A percentile compares a stretch with the other conserved stretches of the same genome.
phyloP scores from a whole-genome alignment of 2,329 filamentous ascomycete species.

The Monilinia vaccinii-corymbosi region DNA sequence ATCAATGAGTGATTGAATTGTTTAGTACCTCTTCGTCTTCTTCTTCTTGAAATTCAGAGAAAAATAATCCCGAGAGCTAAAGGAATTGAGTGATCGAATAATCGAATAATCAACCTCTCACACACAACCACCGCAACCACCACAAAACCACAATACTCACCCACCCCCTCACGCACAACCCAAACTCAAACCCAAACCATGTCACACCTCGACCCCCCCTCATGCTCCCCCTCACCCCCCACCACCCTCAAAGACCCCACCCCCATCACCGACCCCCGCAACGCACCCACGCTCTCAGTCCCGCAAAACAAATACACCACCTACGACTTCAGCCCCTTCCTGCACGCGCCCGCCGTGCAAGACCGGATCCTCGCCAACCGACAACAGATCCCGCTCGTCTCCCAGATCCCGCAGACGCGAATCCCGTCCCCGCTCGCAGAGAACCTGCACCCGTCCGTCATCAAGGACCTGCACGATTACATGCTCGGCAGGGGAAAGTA shows the following conservation, averaged over 20 bases:
- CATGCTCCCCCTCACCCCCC: not conserved
- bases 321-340: conserved; percentile 17
- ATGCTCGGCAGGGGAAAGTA: not conserved
- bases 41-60: not conserved
- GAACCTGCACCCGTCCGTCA: conserved; percentile 14
- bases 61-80: no score
- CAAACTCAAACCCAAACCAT: not conserved
- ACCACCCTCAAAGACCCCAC: not conserved
- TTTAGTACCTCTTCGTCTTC: not conserved
- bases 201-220: not conserved
- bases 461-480: conserved; percentile 11
- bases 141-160: not conserved
- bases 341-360: conserved; percentile 13
- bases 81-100: no score
- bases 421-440: conserved; percentile 19
- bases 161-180: not conserved
- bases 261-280: not conserved
- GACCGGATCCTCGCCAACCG: not conserved
- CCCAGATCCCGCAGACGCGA: conserved; percentile 14
- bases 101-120: no score
- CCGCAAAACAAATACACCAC: conserved; percentile 1
- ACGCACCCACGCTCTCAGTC: not conserved
- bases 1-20: no score
- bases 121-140: no score
- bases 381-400: conserved; percentile 11